Conservation (phyloP, 179 eudicot species). For the Beta macrorhiza region DNA sequence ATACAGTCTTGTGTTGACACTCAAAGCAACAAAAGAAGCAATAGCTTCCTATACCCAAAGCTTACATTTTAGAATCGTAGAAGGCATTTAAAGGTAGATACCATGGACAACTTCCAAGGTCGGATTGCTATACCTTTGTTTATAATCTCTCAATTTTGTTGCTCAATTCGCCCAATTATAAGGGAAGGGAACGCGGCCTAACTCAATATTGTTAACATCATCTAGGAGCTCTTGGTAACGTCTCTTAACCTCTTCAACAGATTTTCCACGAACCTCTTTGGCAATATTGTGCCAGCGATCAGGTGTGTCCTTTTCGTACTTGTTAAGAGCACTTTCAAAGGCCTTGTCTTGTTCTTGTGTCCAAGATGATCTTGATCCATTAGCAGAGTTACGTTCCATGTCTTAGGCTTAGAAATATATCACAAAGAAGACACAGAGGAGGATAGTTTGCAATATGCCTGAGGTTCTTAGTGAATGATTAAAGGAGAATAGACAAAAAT, state of each 20-base stretch:
- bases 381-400: conserved; percentile 23
- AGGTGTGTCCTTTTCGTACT: conserved; percentile 73
- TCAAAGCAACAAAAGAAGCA: background rate
- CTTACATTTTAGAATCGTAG: background rate
- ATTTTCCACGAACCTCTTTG: conserved; percentile 67
- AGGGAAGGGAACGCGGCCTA: conserved; percentile 47
- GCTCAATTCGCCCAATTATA: conserved; percentile 29
- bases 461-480: background rate
- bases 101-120: background rate
- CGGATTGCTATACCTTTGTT: conserved; percentile 39
- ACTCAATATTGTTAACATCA: conserved; percentile 66
- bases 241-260: conserved; percentile 66
- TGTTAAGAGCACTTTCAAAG: conserved; percentile 76
- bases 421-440: background rate
- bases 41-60: background rate
- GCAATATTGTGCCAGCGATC: conserved; percentile 86
- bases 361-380: conserved; percentile 48
- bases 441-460: background rate
- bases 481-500: background rate
- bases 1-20: background rate
- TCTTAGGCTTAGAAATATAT: background rate
- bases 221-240: conserved; percentile 65
- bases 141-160: background rate
- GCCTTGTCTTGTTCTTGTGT: conserved; percentile 77
- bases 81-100: background rate